Conservation (phyloP, 352 stramenopile species). For the Lagenidium giganteum region DNA sequence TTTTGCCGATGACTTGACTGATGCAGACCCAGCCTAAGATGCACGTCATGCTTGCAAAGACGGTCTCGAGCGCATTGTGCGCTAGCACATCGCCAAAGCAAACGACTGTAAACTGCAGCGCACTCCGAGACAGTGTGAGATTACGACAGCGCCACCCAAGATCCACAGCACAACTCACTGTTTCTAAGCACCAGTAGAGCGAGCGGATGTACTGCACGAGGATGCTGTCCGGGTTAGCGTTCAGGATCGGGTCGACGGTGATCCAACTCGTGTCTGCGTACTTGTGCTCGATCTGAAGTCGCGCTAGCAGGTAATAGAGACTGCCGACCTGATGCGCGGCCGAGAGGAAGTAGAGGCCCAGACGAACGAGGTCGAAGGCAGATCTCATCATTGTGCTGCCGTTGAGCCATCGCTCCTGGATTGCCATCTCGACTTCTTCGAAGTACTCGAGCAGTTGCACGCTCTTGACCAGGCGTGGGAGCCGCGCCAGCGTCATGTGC, state of each 20-base stretch:
- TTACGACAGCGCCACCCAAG: too few species aligned
- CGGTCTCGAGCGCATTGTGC: slow-evolving; percentile 53
- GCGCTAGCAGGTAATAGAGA: slow-evolving; percentile 42
- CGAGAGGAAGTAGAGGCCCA: slow-evolving; percentile 52
- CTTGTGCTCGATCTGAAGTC: slow-evolving; percentile 17
- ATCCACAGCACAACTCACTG: slow-evolving; percentile 34
- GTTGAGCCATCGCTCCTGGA: slow-evolving; percentile 40
- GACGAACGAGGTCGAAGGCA: slow-evolving; percentile 43
- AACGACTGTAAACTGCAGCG: slow-evolving; percentile 59
- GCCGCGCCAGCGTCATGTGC: slow-evolving; percentile 28
- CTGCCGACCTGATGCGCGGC: slow-evolving; percentile 47
- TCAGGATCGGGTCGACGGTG: slow-evolving; percentile 43
- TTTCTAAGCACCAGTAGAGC: slow-evolving; percentile 72
- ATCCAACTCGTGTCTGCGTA: slow-evolving; percentile 54
- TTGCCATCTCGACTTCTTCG: slow-evolving; percentile 34
- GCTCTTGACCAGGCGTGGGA: slow-evolving; percentile 39
- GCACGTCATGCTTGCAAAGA: slow-evolving; percentile 57
- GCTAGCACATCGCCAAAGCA: slow-evolving; percentile 71
- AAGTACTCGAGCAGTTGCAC: slow-evolving; percentile 30
- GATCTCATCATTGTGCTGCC: slow-evolving; percentile 38
- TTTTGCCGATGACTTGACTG: slow-evolving; percentile 62
- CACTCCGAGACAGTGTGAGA: not conserved
- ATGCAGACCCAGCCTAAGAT: slow-evolving; percentile 75
- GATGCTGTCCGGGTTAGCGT: slow-evolving; percentile 38
- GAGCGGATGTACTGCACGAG: slow-evolving; percentile 62